Evolutionary conservation across 192 early-diverging fungal genomes (phyloP), one percentile per base, ranked within the genome.

Genomic region (Podila horticola): DNA sequence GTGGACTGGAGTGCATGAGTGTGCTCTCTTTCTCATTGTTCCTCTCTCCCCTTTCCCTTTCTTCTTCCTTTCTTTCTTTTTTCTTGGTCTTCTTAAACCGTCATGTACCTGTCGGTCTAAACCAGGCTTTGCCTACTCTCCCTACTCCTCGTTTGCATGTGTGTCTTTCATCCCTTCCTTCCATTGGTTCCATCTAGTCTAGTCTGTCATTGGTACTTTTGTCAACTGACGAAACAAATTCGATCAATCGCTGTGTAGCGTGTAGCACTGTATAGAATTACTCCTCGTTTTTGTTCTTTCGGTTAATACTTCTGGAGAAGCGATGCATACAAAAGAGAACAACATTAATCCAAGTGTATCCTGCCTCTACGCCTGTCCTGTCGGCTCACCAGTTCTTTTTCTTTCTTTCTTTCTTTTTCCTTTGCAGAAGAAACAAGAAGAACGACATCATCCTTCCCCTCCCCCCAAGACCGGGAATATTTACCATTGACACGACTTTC

Each of bases 81-180:
- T 52, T 62, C 8, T 49, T 49, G 26, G 28, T 31, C 31, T 36
- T 36, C 34, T 36, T 36, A n/a, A n/a, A 10, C 15, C 2, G 15
- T 17, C 15, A 13, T 45, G 41, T 45, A 45, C 41, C 41, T 45
- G 41, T 41, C 38, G 22, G n/a, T 69, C 57, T 48, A 22, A 60
- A 22, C 26, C 67, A 33, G 26, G 26, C 58, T 69, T 69, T 26
- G n/a, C 29, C 49, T 26, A 11, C n/a, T 58, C 66, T 57, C 36
- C 20, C 34, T 36, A 10, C 34, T 36, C 41, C 41, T 45, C 41
- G 15, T 45, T 45, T 17, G 41, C 41, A 45, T 15, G 15, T 0
- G 34, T 45, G 41, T 13, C 10, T 11, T 41, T 17, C 41, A 15
- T 45, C 6, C 34, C 6, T 36, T 6, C 34, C 34, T 45, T 45